These are phyloP conservation scores for Oehlia diaphana DNA, from an alignment of 192 early-diverging fungal species.

Conservation along the genomic window DNA sequence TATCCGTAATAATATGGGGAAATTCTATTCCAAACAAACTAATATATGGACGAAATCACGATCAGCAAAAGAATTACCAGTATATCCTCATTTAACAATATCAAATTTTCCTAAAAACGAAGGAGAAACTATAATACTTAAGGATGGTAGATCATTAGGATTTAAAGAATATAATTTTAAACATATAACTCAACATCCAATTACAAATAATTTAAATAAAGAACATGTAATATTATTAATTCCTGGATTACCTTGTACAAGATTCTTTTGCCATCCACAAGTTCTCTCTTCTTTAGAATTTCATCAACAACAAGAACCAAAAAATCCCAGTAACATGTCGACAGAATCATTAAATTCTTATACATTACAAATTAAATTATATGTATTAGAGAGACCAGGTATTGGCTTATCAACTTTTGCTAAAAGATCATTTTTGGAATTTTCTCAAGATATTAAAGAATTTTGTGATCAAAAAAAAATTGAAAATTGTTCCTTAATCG, in stretches of 20 bases:
- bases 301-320: too few species aligned
- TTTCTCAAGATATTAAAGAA: slow-evolving; percentile 24
- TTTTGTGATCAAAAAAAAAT: slow-evolving; percentile 28
- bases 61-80: not conserved
- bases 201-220: not conserved
- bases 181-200: slow-evolving; percentile 3
- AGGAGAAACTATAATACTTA: slow-evolving; percentile 26
- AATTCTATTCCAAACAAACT: not conserved
- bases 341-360: not conserved
- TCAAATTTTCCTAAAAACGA: slow-evolving; percentile 22
- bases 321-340: not conserved
- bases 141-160: slow-evolving; percentile 22
- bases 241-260: slow-evolving; percentile 25
- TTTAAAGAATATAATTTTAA: slow-evolving; percentile 26
- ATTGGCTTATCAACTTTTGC: slow-evolving; percentile 30
- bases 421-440: slow-evolving; percentile 28
- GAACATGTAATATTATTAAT: slow-evolving; percentile 23
- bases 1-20: not conserved
- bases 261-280: slow-evolving; percentile 29
- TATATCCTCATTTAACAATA: slow-evolving; percentile 19
- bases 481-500: slow-evolving; percentile 16
- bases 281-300: not conserved
- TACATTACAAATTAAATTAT: slow-evolving; percentile 14
- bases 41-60: too few species aligned
- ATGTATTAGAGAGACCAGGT: slow-evolving; percentile 32